Base-by-base conservation (phyloP, 192 early-diverging fungal genomes). In the Linnemannia zychae region DNA sequence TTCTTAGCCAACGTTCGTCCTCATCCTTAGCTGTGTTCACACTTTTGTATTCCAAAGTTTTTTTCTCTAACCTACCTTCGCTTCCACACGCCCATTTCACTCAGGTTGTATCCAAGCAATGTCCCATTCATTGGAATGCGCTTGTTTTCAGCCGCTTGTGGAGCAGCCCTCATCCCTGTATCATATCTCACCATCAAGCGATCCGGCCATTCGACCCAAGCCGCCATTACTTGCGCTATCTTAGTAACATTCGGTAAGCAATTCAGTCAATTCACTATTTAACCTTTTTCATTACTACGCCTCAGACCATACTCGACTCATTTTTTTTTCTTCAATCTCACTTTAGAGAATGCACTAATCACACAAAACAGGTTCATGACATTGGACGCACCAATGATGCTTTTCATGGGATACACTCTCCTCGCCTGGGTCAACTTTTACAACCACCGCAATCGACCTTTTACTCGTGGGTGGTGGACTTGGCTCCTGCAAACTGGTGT, bases 61-160 rank as follows among this genome's bases (percentile, higher is more conserved):
- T n/a, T n/a, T n/a, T n/a, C n/a, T n/a, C n/a, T n/a, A n/a, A n/a
- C n/a, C n/a, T n/a, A n/a, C n/a, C n/a, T n/a, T n/a, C n/a, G n/a
- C n/a, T n/a, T n/a, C n/a, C n/a, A n/a, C n/a, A n/a, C n/a, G n/a
- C n/a, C n/a, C n/a, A n/a, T n/a, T n/a, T n/a, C n/a, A n/a, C n/a
- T n/a, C 37, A 77, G 75, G 18, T 6, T 69, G 15, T 77, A 77
- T 36, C 28, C 75, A n/a, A 53, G 33, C 73, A 91, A 94, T 67
- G 98, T 99, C 3, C 97, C 98, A 6, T 98, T 95, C 85, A 88
- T 97, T 44, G 87, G 90, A 9, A 92, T 99, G 90, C 93, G 98
- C n/a, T 50, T 95, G 80, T 88, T 95, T 76, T 92, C 95, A 28
- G 96, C 93, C 5, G 16, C 93, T 13, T 90, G 91, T 52, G 98